Conservation (phyloP, 345 rosid genomes). For the Salix exigua region DNA sequence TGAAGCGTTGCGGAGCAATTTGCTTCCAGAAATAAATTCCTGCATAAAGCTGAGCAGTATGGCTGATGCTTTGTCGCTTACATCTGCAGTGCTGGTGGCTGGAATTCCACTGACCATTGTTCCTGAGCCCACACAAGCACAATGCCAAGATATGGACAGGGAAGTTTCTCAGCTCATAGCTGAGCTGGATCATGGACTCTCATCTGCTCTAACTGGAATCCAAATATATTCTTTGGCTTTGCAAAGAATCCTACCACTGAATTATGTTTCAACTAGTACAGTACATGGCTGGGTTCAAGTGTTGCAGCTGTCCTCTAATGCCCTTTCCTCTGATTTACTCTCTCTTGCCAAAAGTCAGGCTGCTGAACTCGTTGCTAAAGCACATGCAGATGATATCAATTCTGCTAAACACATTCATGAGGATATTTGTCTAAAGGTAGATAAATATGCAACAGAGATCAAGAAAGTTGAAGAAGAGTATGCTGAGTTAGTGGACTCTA, state of each 20-base stretch:
- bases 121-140: conserved; percentile 91
- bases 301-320: conserved; percentile 66
- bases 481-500: conserved; percentile 56
- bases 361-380: conserved; percentile 55
- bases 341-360: conserved; percentile 73
- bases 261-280: conserved; percentile 64
- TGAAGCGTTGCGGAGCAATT: conserved; percentile 66
- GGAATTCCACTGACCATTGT: conserved; percentile 82
- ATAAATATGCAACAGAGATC: conserved; percentile 56
- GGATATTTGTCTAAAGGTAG: conserved; percentile 55
- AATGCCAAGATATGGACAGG: conserved; percentile 73
- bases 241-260: conserved; percentile 78
- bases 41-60: conserved; percentile 41
- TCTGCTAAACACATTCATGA: conserved; percentile 48
- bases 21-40: conserved; percentile 57
- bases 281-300: conserved; percentile 82
- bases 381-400: conserved; percentile 44
- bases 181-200: conserved; percentile 63
- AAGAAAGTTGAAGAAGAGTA: conserved; percentile 57
- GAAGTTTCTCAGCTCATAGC: conserved; percentile 64
- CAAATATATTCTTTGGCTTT: conserved; percentile 71
- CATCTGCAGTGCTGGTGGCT: conserved; percentile 72
- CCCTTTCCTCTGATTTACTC: conserved; percentile 61
- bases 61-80: conserved; percentile 60
- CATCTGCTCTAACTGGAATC: conserved; percentile 57